Evolutionary conservation across 768 basidiomycete genomes (phyloP).

Genomic region (Serendipita vermifera): DNA sequence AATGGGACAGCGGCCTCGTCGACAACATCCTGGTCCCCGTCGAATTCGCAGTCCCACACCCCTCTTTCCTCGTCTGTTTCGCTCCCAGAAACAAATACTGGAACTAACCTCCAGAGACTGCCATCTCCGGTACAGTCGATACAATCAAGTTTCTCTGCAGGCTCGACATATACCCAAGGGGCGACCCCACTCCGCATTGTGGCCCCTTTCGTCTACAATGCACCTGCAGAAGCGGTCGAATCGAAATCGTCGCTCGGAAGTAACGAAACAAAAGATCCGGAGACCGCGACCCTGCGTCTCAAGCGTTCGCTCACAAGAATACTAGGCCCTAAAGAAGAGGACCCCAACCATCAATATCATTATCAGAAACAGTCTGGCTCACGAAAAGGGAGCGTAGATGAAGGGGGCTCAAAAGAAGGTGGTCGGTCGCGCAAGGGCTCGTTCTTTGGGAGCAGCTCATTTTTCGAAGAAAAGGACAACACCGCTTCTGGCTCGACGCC

Average conservation of each 20-base stretch:
- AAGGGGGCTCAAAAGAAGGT: too few species aligned
- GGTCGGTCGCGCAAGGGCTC: slow-evolving; percentile 2
- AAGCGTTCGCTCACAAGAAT: neutral
- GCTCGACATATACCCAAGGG: neutral
- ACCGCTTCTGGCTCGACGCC: neutral
- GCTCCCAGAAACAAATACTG: neutral
- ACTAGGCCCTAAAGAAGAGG: neutral
- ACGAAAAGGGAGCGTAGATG: too few species aligned
- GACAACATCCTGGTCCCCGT: slow-evolving; percentile 7
- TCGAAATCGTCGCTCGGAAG: slow-evolving; percentile 5
- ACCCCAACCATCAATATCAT: neutral
- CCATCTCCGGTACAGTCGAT: neutral
- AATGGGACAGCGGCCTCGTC: neutral
- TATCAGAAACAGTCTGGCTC: neutral
- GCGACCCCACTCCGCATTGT: slow-evolving; percentile 3
- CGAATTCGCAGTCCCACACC: slow-evolving; percentile 7
- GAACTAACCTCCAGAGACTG: neutral
- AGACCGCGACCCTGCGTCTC: neutral
- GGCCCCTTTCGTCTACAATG: neutral
- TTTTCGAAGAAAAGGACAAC: neutral
- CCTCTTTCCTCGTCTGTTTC: slow-evolving; percentile 1
- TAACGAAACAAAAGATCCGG: neutral
- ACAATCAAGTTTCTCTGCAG: neutral
- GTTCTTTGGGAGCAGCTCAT: neutral
- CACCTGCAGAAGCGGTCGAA: neutral